Evolutionary conservation across 1,139 yeast genomes (phyloP), one percentile per base, ranked within the genome.

Genomic region (Sugiyamaella grinbergsii): DNA sequence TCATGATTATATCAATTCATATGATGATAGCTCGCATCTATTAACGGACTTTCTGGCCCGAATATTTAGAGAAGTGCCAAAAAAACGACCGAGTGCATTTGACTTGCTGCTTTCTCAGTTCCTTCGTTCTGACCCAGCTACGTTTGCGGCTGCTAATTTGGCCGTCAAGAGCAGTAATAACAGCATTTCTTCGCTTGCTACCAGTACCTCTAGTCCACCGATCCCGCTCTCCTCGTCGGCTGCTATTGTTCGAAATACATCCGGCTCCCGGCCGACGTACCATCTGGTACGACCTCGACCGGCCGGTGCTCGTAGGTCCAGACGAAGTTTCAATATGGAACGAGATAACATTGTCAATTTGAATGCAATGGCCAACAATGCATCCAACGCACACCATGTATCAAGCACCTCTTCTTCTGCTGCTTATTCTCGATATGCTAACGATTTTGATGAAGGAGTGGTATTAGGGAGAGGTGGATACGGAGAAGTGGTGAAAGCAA

Each of bases 401-500:
- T 18, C 20, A 6, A 22, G 29, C 40, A 18, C 37, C 1, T 31
- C 45, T 19, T 5, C 29, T 18, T 38, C 37, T n/a, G 11, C 26
- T 11, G 36, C 32, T 11, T 59, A 49, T 37, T 84, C 91, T 0
- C 73, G 93, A 52, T 85, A 85, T 64, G 80, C 79, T 0, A 80
- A 81, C 52, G 98, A 94, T 65, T 94, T 94, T 67, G 98, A 93
- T 67, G 98, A 93, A 65, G 85, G 90, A 41, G 94, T 94, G 0
- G 79, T 82, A 20, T 70, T 94, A n/a, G 98, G 99, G 1, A 82
- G 84, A 61, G 99, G 99, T 29, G 98, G 95, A 0, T 94, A 85
- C 71, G 99, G 98, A 6, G 96, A 91, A 65, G 99, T 94, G 10
- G 96, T 93, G 15, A 91, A 91, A 63, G 98, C 94, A 0, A 76